Evolutionary conservation across 805 yeast genomes (phyloP).

Genomic region (Candida arabinofermentans): DNA sequence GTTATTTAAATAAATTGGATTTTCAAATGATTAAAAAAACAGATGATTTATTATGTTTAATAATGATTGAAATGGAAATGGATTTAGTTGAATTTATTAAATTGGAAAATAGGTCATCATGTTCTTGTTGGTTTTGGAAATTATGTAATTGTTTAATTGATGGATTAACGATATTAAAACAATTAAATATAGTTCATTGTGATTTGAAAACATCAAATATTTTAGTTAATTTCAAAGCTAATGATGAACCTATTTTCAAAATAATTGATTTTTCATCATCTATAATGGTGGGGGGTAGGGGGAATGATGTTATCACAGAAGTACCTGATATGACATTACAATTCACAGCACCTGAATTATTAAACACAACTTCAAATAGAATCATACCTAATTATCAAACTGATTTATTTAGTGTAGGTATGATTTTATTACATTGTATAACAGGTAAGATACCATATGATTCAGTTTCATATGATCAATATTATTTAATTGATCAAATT

Average conservation of each 20-base stretch:
- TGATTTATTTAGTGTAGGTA: conserved; percentile 45
- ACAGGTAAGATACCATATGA: conserved; percentile 44
- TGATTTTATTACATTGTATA: conserved; percentile 41
- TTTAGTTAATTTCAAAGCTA: conserved; percentile 20
- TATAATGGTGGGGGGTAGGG: conserved; percentile 10
- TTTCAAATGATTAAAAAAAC: conserved; percentile 23
- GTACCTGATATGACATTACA: conserved; percentile 35
- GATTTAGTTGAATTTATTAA: conserved; percentile 25
- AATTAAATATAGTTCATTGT: conserved; percentile 37
- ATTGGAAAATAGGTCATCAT: conserved; percentile 18
- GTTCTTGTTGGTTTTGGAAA: conserved; percentile 30
- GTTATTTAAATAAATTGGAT: conserved; percentile 19
- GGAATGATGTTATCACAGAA: conserved; percentile 18
- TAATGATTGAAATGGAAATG: conserved; percentile 26
- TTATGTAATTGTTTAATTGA: conserved; percentile 26
- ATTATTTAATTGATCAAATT: conserved; percentile 31
- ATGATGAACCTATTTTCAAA: conserved; percentile 31
- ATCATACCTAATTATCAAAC: conserved; percentile 31
- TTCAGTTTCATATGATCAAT: conserved; percentile 24
- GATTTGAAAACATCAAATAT: conserved; percentile 47
- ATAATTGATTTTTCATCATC: conserved; percentile 49
- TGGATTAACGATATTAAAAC: conserved; percentile 24
- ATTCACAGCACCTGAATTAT: conserved; percentile 46
- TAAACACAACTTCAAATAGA: conserved; percentile 18
- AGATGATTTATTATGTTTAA: conserved; percentile 26